phyloP scores from a whole-genome alignment of 352 stramenopile genomes.

The Globisporangium solare region DNA sequence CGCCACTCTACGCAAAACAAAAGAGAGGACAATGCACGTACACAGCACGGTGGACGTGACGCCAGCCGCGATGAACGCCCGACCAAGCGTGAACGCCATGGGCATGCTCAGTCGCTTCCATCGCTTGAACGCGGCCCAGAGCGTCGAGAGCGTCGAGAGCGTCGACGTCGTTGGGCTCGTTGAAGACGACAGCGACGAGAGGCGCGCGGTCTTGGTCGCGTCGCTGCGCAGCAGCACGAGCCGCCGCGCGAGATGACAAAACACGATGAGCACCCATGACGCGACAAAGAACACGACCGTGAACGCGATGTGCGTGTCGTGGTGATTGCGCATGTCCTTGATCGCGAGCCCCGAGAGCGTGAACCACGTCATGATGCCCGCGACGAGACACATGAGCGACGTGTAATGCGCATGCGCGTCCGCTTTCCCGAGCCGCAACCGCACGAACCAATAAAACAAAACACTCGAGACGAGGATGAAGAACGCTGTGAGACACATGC shows the following conservation, averaged over 20 bases:
- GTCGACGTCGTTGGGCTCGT: neutral
- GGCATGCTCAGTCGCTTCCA: conserved; percentile 50
- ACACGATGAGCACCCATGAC: conserved; percentile 63
- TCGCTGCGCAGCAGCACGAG: conserved; percentile 23
- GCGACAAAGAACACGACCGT: conserved; percentile 76
- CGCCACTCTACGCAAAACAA: neutral
- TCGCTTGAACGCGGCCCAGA: conserved; percentile 33
- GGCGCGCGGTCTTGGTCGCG: conserved; percentile 18
- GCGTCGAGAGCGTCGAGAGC: conserved; percentile 15
- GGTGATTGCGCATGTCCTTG: conserved; percentile 71
- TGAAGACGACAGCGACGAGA: neutral
- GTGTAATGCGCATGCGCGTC: conserved; percentile 4
- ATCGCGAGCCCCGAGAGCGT: conserved; percentile 67
- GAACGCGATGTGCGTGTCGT: conserved; percentile 66
- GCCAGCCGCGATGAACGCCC: conserved; percentile 38
- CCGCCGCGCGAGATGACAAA: conserved; percentile 43
- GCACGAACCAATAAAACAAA: conserved; percentile 74
- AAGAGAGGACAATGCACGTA: conserved; percentile 23
- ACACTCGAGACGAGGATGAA: conserved; percentile 53
- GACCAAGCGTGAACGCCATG: conserved; percentile 46
- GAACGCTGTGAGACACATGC: conserved; percentile 76
- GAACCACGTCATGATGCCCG: conserved; percentile 26
- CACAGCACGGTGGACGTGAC: conserved; percentile 61
- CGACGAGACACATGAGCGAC: conserved; percentile 21
- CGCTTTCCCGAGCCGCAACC: conserved; percentile 24